Percentiles rank a stretch among this genome's conserved stretches.
Conservation (phyloP, 345 rosid genomes). For the Camelina hispida region DNA sequence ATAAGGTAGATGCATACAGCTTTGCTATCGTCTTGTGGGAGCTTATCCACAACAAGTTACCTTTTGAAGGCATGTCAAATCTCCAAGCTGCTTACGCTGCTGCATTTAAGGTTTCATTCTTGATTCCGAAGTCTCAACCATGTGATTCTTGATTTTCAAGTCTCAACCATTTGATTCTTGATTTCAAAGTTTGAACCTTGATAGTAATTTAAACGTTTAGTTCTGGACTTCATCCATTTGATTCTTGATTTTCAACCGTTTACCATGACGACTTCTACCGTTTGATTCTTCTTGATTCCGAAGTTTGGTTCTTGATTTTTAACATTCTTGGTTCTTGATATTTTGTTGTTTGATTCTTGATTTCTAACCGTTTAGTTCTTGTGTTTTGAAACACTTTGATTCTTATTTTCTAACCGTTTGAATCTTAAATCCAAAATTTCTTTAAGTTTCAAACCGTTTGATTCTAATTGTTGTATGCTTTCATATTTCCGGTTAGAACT, state of each 20-base stretch:
- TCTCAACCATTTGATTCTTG: not conserved
- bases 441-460: not conserved
- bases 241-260: not conserved
- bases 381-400: not conserved
- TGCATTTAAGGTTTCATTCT: slow-evolving; percentile 78
- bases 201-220: not conserved
- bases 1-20: slow-evolving; percentile 96
- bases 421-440: no score
- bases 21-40: slow-evolving; percentile 97
- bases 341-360: not conserved
- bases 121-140: not conserved
- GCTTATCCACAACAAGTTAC: slow-evolving; percentile 88
- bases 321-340: not conserved
- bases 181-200: not conserved
- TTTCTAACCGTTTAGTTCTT: not conserved
- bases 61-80: slow-evolving; percentile 99
- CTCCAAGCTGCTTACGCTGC: slow-evolving; percentile 99
- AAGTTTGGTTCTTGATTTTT: not conserved
- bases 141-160: not conserved
- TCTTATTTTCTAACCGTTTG: not conserved
- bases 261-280: not conserved
- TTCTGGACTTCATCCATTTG: not conserved
- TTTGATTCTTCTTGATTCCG: not conserved
- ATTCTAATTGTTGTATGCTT: not conserved
- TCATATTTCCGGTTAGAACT: slow-evolving; percentile 53